Conservation (phyloP, 306 rosid genomes). For the Dryas alaskensis region DNA sequence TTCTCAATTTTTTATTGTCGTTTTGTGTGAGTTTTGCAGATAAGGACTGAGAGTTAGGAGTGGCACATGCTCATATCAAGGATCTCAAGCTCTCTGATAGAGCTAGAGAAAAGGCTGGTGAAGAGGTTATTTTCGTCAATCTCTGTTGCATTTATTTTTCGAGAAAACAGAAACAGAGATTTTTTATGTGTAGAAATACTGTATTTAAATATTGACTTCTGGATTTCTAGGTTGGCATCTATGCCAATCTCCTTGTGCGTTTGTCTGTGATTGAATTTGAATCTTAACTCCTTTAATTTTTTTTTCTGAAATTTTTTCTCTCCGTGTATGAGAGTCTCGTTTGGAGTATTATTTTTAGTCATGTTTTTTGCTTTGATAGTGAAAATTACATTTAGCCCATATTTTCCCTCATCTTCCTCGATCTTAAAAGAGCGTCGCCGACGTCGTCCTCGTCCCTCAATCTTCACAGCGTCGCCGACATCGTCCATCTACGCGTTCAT, state of each 20-base stretch:
- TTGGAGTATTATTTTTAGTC: not conserved
- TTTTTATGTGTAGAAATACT: not conserved
- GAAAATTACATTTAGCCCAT: not conserved
- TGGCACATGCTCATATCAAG: constrained; percentile 95
- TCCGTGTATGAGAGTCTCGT: not conserved
- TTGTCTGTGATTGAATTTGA: not conserved
- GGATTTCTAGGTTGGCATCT: not conserved
- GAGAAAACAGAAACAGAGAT: too few relatives aligned
- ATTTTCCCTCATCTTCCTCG: too few relatives aligned
- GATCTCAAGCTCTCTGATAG: constrained; percentile 86
- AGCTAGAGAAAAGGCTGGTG: constrained; percentile 92
- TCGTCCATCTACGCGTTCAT: too few relatives aligned
- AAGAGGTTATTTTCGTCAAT: constrained; percentile 66
- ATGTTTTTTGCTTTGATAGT: not conserved
- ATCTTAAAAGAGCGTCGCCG: too few relatives aligned
- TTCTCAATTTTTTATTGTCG: constrained; percentile 10
- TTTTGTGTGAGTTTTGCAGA: constrained; percentile 45
- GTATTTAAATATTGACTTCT: not conserved
- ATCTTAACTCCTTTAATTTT: not conserved
- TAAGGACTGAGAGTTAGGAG: constrained; percentile 90
- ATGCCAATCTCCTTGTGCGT: not conserved
- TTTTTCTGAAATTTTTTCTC: not conserved
- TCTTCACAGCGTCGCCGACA: too few relatives aligned
- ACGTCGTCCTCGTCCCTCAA: too few relatives aligned
- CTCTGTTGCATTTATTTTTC: not conserved